These are phyloP conservation scores for Cucurbita pepo DNA, from an alignment of 306 rosid species.

Conservation along the genomic window DNA sequence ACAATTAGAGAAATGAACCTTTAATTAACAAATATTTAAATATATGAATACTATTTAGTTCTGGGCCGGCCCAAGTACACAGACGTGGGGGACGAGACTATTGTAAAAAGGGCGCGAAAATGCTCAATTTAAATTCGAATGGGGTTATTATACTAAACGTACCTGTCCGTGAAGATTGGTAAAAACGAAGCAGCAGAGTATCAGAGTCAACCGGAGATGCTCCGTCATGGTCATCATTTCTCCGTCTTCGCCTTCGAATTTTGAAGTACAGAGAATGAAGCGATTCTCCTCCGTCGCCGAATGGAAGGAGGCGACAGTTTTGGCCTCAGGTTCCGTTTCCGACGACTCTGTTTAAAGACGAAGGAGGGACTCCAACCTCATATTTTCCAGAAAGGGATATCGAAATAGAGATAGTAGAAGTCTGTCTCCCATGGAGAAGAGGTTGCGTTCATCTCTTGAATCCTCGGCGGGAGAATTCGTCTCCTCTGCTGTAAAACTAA, in stretches of 20 bases:
- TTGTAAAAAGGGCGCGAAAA: not conserved
- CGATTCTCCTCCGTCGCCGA: not conserved
- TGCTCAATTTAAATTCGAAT: not conserved
- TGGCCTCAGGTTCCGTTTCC: not conserved
- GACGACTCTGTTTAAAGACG: not conserved
- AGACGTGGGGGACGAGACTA: not conserved
- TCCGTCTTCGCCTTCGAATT: not conserved
- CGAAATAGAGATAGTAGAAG: not conserved
- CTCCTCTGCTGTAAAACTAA: constrained; percentile 25
- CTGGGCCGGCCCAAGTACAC: not conserved
- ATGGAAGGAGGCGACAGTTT: not conserved
- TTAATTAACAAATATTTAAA: too few species aligned
- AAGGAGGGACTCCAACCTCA: not conserved
- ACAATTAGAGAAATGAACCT: not conserved
- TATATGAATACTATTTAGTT: not conserved
- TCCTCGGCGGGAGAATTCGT: constrained; percentile 55
- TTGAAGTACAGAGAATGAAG: not conserved
- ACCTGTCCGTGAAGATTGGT: not conserved
- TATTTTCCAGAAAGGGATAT: not conserved
- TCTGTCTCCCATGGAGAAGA: constrained; percentile 38
- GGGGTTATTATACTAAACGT: not conserved
- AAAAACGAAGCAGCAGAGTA: not conserved
- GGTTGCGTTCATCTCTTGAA: constrained; percentile 49
- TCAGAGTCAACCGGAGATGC: not conserved
- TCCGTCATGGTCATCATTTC: not conserved